Percentiles rank a stretch among this genome's conserved stretches.
Conservation (phyloP, 2,329 filamentous ascomycete species). For the Sphaerulina populicola region DNA sequence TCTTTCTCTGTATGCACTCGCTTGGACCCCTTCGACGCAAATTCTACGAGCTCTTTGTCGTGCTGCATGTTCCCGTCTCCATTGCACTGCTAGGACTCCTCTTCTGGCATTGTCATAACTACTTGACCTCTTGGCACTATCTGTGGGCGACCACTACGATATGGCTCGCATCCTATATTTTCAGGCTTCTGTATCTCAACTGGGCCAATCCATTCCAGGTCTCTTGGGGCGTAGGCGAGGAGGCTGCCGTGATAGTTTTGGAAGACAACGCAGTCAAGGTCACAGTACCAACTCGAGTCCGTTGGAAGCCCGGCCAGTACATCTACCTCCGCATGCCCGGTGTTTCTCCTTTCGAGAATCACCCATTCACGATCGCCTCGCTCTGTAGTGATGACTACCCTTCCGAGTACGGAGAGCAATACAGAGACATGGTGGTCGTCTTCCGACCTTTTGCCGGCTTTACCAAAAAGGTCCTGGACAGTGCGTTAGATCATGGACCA, state of each 20-base stretch:
- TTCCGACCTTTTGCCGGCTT: conserved; percentile 90
- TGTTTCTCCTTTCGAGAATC: conserved; percentile 82
- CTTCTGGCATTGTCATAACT: conserved; percentile 96
- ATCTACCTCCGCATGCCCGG: conserved; percentile 91
- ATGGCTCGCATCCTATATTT: conserved; percentile 64
- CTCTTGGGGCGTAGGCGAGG: conserved; percentile 80
- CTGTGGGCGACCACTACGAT: conserved; percentile 73
- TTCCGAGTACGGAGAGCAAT: conserved; percentile 79
- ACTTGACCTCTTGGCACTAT: conserved; percentile 81
- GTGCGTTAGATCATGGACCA: conserved; percentile 73
- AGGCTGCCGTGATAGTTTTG: conserved; percentile 80
- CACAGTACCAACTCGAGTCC: conserved; percentile 85
- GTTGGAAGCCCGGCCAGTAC: conserved; percentile 88
- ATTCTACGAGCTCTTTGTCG: conserved; percentile 78
- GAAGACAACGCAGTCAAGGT: conserved; percentile 93
- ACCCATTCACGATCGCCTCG: conserved; percentile 90
- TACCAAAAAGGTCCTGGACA: conserved; percentile 74
- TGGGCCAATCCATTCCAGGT: conserved; percentile 74
- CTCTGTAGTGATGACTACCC: conserved; percentile 89
- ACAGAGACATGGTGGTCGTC: conserved; percentile 80
- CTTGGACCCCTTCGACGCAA: conserved; percentile 66
- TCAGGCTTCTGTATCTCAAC: conserved; percentile 77
- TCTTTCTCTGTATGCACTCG: conserved; percentile 78
- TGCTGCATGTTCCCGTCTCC: conserved; percentile 73
- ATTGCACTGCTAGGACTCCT: conserved; percentile 73